These are phyloP conservation scores for Nigrospora oryzae DNA, from an alignment of 2,329 filamentous ascomycete species.

Conservation along the genomic window DNA sequence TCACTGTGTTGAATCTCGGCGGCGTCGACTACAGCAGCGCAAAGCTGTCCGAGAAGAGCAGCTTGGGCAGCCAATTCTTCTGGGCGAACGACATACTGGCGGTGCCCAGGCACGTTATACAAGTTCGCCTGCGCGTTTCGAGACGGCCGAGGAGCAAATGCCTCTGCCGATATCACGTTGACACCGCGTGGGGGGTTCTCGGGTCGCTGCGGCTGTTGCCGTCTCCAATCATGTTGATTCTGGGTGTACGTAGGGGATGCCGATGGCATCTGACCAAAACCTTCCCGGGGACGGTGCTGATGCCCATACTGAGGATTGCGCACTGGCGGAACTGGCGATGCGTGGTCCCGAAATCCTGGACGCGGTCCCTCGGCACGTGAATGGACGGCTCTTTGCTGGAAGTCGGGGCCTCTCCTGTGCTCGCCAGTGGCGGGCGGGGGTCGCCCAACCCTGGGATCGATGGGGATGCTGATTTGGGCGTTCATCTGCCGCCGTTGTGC, in stretches of 20 bases:
- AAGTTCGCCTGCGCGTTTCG: slow-evolving; percentile 15
- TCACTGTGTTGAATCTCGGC: slow-evolving; percentile 58
- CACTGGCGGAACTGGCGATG: slow-evolving; percentile 5
- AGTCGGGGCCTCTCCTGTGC: slow-evolving; percentile 7
- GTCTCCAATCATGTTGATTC: slow-evolving; percentile 12
- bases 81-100: slow-evolving; percentile 18
- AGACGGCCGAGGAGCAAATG: slow-evolving; percentile 12
- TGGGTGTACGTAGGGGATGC: slow-evolving; percentile 3
- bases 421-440: slow-evolving; percentile 9
- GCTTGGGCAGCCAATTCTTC: slow-evolving; percentile 42
- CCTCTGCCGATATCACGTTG: slow-evolving; percentile 13
- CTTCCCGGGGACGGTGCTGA: slow-evolving; percentile 8
- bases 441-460: slow-evolving; percentile 31
- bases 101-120: slow-evolving; percentile 20
- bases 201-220: slow-evolving; percentile 9
- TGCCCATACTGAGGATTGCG: slow-evolving; percentile 4
- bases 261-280: slow-evolving; percentile 7
- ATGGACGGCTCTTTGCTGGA: slow-evolving; percentile 10
- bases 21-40: slow-evolving; percentile 39
- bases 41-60: slow-evolving; percentile 39
- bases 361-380: slow-evolving; percentile 21
- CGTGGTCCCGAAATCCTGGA: slow-evolving; percentile 8
- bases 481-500: slow-evolving; percentile 56
- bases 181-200: slow-evolving; percentile 4
- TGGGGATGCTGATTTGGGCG: slow-evolving; percentile 46